Evolutionary conservation across 1,284 basidiomycete genomes (phyloP).

Genomic region (Porodaedalea pini): DNA sequence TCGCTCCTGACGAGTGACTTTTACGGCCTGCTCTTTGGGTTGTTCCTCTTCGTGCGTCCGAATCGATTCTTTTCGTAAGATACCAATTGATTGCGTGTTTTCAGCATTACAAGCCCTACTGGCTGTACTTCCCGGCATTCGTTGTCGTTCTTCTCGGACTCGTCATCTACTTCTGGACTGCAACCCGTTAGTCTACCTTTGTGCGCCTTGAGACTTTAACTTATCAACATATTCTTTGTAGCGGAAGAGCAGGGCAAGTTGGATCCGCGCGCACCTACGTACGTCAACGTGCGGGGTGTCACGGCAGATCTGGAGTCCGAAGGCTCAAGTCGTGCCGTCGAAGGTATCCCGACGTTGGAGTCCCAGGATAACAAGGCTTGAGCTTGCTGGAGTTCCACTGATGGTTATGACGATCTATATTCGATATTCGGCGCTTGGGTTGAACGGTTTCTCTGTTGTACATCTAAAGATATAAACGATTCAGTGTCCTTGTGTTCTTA

Average conservation of each 20-base stretch:
- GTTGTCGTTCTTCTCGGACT: constrained; percentile 66
- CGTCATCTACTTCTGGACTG: constrained; percentile 78
- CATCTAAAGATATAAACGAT: too few species aligned
- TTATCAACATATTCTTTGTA: constrained; percentile 27
- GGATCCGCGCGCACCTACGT: constrained; percentile 58
- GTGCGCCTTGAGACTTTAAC: too few species aligned
- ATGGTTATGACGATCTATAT: background rate
- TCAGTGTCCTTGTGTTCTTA: background rate
- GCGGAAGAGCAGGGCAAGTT: constrained; percentile 74
- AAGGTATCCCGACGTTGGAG: background rate
- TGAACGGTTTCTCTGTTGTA: too few species aligned
- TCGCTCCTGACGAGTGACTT: constrained; percentile 82
- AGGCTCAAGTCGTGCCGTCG: constrained; percentile 20
- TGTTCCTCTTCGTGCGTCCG: constrained; percentile 28
- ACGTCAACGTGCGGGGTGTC: constrained; percentile 42
- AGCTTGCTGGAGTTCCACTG: background rate
- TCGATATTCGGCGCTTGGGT: background rate
- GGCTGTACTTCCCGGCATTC: constrained; percentile 81
- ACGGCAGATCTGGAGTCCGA: background rate
- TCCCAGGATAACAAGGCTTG: background rate
- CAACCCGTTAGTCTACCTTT: constrained; percentile 45
- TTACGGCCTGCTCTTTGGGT: constrained; percentile 78
- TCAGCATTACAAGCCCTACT: constrained; percentile 75
- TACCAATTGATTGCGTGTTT: constrained; percentile 1
- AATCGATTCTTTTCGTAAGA: constrained; percentile 45